Evolutionary conservation across 169 alveolate genomes (phyloP), one percentile per base, ranked within the genome.

Genomic region (Plasmodium yoelii): DNA sequence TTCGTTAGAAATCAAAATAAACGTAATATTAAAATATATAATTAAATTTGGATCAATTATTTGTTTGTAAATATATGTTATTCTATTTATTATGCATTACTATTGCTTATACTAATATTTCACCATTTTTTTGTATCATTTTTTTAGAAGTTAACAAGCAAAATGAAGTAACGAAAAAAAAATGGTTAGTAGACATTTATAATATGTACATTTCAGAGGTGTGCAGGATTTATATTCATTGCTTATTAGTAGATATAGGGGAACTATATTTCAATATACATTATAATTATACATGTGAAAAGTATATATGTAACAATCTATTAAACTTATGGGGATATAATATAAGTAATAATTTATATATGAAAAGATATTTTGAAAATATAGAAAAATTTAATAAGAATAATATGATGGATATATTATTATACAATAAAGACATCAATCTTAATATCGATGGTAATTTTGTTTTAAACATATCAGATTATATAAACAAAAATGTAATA

Each of bases 241-340:
- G 90, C 22, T 53, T 80, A 80, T 53, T 80, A 80, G 51, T 70
- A 12, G 90, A 80, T 64, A 71, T 80, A 28, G 55, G 90, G 12
- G 90, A 80, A 60, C 10, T 39, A 15, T 80, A 53, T 59, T 65
- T 42, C 10, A 46, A 59, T 24, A 80, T 80, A 24, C 46, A 53
- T 18, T 68, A 65, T 59, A 80, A 22, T 39, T 49, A 28, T 15
- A 60, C 64, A 60, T 80, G 90, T 46, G 82, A 80, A 39, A 80
- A 67, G 18, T 80, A 80, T 70, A 22, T 80, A 55, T 60, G 69
- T 1, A 65, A 22, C 60, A 70, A 70, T 46, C 26, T 80, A 24
- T 9, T 80, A 53, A 80, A 65, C 26, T 44, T 80, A 15, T 80
- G 90, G 90, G 90, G 80, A n/a, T 24, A 49, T 24, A 49, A 51